Evolutionary conservation across 2,329 filamentous ascomycete genomes (phyloP), one percentile per base, ranked within the genome.

Genomic region (Fusarium sp.): DNA sequence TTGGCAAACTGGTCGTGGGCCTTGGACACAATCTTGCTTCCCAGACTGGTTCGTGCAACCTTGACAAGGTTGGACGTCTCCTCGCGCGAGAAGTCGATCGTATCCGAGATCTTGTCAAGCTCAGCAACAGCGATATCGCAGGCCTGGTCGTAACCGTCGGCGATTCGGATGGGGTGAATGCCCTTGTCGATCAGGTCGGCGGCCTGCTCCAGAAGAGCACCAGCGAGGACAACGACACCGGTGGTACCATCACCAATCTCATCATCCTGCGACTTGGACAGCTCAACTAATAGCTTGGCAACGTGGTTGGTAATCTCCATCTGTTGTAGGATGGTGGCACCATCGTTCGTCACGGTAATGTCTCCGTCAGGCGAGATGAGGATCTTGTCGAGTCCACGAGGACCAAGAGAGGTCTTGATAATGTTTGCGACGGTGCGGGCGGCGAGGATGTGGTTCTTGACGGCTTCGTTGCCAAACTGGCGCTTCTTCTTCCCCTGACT

Each of bases 261-360:
- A 79, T 98, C 96, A 81, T 99, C 97, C 84, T 99, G 97, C 43
- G 97, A 98, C 87, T 97, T 98, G 75, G 97, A 98, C 45, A 99
- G 92, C 83, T 98, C 96, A 59, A 99, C 97, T 69, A 99, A 88
- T 61, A 99, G 89, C 87, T 98, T 98, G 73, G 97, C 97, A 72
- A 99, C 95, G 85, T 98, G 96, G 89, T 99, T 98, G 78, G 94
- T 94, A 78, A 99, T 96, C 87, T 99, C 97, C 97, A 99, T 99
- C 90, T 97, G 95, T 80, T 94, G 93, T 77, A 99, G 88, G 80
- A 99, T 99, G 54, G 97, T 99, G 65, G 97, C 97, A 80, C 97
- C 97, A 86, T 99, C 97, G 87, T 99, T 99, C 78, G 97, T 99
- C 73, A 99, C 95, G 72, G 97, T 99, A 84, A 99, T 99, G 85